Conservation (phyloP, 1,139 yeast species). For the Scheffersomyces parashehatae region DNA sequence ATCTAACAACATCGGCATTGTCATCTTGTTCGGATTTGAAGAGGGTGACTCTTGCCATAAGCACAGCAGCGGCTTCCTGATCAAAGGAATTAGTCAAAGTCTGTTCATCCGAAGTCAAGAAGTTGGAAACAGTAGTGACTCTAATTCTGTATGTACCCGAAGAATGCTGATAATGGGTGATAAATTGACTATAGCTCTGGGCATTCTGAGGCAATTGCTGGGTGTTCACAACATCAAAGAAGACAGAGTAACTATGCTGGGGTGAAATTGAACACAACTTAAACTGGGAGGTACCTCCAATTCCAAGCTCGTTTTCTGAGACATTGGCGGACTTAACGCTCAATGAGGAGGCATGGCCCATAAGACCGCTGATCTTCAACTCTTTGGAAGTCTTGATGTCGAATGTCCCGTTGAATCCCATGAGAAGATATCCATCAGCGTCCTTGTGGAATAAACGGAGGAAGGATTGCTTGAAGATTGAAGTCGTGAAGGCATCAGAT, state of each 20-base stretch:
- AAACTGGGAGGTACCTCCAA: constrained; percentile 91
- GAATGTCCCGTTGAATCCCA: constrained; percentile 86
- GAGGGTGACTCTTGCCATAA: constrained; percentile 92
- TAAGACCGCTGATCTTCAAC: constrained; percentile 85
- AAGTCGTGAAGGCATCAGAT: constrained; percentile 94
- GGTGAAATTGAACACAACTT: constrained; percentile 83
- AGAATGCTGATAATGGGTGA: constrained; percentile 77
- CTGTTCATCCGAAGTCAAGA: constrained; percentile 52
- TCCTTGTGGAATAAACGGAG: constrained; percentile 85
- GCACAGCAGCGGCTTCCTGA: constrained; percentile 97
- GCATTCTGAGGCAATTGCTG: constrained; percentile 48
- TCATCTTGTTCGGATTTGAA: constrained; percentile 78
- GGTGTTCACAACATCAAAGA: constrained; percentile 77
- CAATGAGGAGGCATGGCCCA: constrained; percentile 88
- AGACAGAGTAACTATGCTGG: constrained; percentile 80
- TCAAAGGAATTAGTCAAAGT: constrained; percentile 74
- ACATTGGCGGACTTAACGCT: constrained; percentile 66
- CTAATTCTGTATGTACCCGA: constrained; percentile 83
- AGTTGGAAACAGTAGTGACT: constrained; percentile 84
- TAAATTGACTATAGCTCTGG: constrained; percentile 65
- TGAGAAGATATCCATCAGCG: constrained; percentile 74
- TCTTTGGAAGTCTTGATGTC: constrained; percentile 89
- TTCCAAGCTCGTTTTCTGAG: constrained; percentile 90
- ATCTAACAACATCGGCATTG: constrained; percentile 53
- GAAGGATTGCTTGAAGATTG: constrained; percentile 93